Evolutionary conservation across 169 alveolate species (phyloP).

Genomic region (Plasmodium knowlesi): DNA sequence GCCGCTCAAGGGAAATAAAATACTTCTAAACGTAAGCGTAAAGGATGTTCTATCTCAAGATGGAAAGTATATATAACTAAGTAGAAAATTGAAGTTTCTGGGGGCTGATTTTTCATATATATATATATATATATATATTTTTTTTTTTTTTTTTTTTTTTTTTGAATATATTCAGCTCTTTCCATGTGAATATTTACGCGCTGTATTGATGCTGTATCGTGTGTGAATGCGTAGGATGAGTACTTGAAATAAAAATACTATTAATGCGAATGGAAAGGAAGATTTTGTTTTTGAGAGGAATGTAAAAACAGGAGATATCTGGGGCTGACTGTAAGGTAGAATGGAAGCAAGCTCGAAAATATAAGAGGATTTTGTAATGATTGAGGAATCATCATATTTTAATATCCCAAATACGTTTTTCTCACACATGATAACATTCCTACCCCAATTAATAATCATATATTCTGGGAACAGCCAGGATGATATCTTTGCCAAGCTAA

Average conservation of each 20-base stretch:
- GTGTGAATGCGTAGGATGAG: not conserved
- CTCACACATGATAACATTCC: not conserved
- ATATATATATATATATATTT: too few species aligned
- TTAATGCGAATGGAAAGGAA: not conserved
- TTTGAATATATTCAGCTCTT: not conserved
- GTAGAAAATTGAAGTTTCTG: not conserved
- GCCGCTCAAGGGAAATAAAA: not conserved
- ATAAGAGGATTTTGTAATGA: not conserved
- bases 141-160: too few species aligned
- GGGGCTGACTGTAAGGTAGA: not conserved
- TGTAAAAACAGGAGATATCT: not conserved
- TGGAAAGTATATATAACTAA: not conserved
- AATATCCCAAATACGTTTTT: not conserved
- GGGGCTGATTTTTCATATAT: not conserved
- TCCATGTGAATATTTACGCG: not conserved
- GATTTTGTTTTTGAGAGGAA: not conserved
- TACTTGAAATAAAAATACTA: not conserved
- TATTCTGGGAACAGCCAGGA: not conserved
- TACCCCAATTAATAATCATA: too few species aligned
- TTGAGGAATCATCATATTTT: not conserved
- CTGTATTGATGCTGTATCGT: not conserved
- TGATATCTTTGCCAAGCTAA: not conserved
- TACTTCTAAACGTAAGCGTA: not conserved
- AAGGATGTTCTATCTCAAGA: not conserved
- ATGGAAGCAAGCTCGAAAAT: not conserved